Evolutionary conservation across 1,284 basidiomycete genomes (phyloP), one percentile per base, ranked within the genome.

Genomic region (Malassezia brasiliensis): DNA sequence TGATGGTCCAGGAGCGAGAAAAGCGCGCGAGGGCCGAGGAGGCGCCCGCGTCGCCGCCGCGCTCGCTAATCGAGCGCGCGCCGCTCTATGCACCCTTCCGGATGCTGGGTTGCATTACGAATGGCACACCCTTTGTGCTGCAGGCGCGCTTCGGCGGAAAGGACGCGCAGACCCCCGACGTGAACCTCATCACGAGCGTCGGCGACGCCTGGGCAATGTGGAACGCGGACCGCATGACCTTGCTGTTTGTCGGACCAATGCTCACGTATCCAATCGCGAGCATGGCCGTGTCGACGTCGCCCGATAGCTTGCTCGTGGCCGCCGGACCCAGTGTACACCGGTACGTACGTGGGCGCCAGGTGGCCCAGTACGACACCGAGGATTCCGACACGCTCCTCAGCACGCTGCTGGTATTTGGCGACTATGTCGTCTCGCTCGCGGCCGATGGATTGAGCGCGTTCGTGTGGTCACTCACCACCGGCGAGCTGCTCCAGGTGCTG

Each of bases 191-290:
- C 39, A 94, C 90, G 12, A 91, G 88, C 66, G 76, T 96, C 5
- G 93, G 93, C 14, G 83, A 81, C 60, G 84, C 87, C 64, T 98
- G 93, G 93, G 87, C 89, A 19, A 80, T 96, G 76, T 98, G 93
- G 93, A 90, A 96, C 69, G 90, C 89, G 12, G 87, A 84, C 32
- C 88, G 85, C 76, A 90, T 98, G 87, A 82, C 81, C 15, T 77
- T 98, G 45, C 79, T 96, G 44, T 96, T 98, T 74, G 89, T 94
- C 57, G 90, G 91, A 86, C 85, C 88, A 9, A 85, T 91, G 69
- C 80, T 83, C 12, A 81, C 80, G 9, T 80, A 83, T 19, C 79
- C 81, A 31, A 91, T 98, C 62, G 80, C 83, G 2, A 83, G 81
- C 60, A 77, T 98, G 67, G 81, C 82, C 8, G 55, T 65, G 35